Base-by-base conservation (phyloP, 495 filamentous ascomycete species). In the Aspergillus panamensis region DNA sequence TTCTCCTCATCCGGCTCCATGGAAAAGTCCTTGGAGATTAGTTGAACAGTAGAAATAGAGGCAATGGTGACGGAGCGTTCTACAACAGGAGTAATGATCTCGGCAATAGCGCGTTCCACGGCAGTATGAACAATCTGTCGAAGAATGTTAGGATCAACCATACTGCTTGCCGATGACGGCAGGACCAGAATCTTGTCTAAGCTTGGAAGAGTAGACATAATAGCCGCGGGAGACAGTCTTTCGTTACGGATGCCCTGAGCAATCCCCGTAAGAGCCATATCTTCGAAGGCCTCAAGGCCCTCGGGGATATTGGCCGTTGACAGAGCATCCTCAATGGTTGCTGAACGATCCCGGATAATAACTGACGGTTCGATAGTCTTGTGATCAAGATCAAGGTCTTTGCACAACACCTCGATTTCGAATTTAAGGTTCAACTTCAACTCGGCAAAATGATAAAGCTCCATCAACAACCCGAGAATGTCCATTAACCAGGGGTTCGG, bases 401-500 rank as follows among this genome's bases (percentile, higher is more conserved):
- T 94, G 75, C 91, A 97, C 9, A 99, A 79, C 8, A 97, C 91
- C 69, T 99, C 94, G 61, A 99, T 97, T 68, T 97, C 94, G 62
- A 99, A 99, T 65, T 96, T 97, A 33, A 93, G 84, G 62, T 97
- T 96, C 40, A 97, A 80, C 69, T 96, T 97, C 43, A 97, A 72
- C 61, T 96, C 91, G n/a, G 89, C 90, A 64, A 84, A 87, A 58
- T 95, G 85, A 60, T 97, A 97, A 14, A 99, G 81, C 61, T 97
- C 94, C 51, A 94, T 86, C 48, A 99, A 79, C 13, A 96, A 74
- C 40, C 87, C 80, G 52, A 97, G 79, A 37, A 97, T 90, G 55
- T 97, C 94, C 90, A 97, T 93, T 55, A 95, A 59, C 94, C 94
- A 99, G 9, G 94, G 94, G 66, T 97, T 97, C 12, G 94, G 93